Conservation (phyloP, 108 stramenopile genomes). For the Aurantiochytrium sp. region DNA sequence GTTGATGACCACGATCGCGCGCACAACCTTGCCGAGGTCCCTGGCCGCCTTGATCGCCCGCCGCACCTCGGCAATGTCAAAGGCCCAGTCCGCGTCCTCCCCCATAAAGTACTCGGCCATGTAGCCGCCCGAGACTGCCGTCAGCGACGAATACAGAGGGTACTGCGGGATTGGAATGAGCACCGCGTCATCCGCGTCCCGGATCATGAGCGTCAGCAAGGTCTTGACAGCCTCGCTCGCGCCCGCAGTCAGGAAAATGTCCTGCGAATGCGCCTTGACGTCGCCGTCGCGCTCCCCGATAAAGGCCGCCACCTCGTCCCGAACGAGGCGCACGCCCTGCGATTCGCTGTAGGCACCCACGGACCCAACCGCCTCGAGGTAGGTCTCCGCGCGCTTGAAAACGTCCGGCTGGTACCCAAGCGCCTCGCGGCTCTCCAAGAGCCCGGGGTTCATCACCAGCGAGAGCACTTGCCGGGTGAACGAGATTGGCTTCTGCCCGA, state of each 20-base stretch:
- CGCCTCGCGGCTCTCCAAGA: constrained; percentile 36
- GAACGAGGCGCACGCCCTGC: constrained; percentile 68
- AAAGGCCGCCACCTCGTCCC: constrained; percentile 79
- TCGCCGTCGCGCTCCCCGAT: constrained; percentile 70
- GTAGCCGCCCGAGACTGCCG: constrained; percentile 67
- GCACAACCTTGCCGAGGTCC: constrained; percentile 62
- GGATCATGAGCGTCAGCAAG: constrained; percentile 69
- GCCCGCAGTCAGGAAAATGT: constrained; percentile 85
- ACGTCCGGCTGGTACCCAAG: constrained; percentile 38
- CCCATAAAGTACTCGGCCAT: constrained; percentile 81
- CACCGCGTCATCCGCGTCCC: constrained; percentile 71
- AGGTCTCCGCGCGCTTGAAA: constrained; percentile 47
- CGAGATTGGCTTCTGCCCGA: constrained; percentile 77
- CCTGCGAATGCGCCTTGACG: constrained; percentile 42
- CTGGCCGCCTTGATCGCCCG: constrained; percentile 65
- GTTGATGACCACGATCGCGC: constrained; percentile 83
- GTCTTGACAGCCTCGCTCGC: constrained; percentile 77
- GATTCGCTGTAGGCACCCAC: constrained; percentile 53
- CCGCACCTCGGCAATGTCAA: constrained; percentile 66
- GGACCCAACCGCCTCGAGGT: constrained; percentile 36
- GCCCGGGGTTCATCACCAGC: constrained; percentile 71
- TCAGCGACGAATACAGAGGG: constrained; percentile 84
- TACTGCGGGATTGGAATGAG: constrained; percentile 94
- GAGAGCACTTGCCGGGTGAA: constrained; percentile 79
- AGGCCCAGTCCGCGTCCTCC: constrained; percentile 74